These are phyloP conservation scores for Carex littledalei DNA, from an alignment of 176 grass and related monocot genomes.

Conservation along the genomic window DNA sequence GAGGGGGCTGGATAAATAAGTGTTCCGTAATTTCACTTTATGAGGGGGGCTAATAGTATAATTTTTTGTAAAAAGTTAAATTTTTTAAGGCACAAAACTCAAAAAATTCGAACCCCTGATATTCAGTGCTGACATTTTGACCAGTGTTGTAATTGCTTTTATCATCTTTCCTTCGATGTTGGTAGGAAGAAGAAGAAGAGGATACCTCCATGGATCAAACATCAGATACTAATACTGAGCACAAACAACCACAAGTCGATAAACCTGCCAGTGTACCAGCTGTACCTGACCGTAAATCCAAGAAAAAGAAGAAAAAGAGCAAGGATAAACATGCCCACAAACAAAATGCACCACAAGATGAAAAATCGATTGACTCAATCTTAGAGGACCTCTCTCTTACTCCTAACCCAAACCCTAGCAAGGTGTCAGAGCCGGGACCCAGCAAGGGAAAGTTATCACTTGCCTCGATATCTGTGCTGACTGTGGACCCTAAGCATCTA, in stretches of 20 bases:
- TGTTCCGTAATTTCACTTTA: too few species aligned
- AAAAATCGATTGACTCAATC: constrained; percentile 62
- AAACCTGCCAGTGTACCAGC: constrained; percentile 22
- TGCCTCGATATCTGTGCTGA: constrained; percentile 41
- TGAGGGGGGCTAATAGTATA: too few species aligned
- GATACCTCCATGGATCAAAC: constrained; percentile 28
- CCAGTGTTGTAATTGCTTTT: background rate
- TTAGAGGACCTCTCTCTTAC: constrained; percentile 79
- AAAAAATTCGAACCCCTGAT: background rate
- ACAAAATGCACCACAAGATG: constrained; percentile 29
- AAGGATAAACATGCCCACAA: constrained; percentile 31
- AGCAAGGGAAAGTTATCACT: constrained; percentile 1
- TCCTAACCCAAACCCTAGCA: constrained; percentile 46
- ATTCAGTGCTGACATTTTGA: background rate
- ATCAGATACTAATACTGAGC: background rate
- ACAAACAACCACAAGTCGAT: constrained; percentile 32
- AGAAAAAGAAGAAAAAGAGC: constrained; percentile 95
- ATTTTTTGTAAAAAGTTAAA: too few species aligned
- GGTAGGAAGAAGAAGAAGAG: constrained; percentile 59
- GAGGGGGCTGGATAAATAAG: too few species aligned
- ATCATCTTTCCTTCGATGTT: background rate
- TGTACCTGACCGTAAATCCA: constrained; percentile 70
- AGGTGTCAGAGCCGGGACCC: constrained; percentile 34
- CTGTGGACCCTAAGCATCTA: constrained; percentile 72
- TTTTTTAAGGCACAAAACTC: too few species aligned